Evolutionary conservation across 1,284 basidiomycete genomes (phyloP), one percentile per base, ranked within the genome.

Genomic region (Trametes polyzona): DNA sequence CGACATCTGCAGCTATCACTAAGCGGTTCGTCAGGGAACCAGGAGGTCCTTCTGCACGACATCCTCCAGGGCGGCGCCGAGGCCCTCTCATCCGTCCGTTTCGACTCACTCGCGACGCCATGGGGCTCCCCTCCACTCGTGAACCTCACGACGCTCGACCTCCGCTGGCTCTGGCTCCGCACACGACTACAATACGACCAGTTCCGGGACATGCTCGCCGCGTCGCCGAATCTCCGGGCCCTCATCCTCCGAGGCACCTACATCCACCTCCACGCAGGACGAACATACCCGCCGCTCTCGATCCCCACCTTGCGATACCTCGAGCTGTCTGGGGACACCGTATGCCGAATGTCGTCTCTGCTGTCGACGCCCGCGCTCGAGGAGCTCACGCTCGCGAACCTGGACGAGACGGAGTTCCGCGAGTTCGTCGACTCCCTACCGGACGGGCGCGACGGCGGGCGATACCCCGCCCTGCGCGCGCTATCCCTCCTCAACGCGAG

Each of bases 361-460:
- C 65, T 69, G 32, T 49, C 56, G 10, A 62, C 65, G 26, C 66
- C 65, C 12, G 57, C 51, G 21, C 62, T 69, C 30, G 52, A 64
- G 42, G 63, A 63, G 43, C 63, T 68, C 27, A 54, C 65, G 30
- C 67, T 69, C 39, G 68, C 64, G 49, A 69, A 69, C 52, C 64
- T 69, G 21, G 68, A 69, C 58, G 67, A 69, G 53, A 63, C 65
- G 50, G 68, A 69, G 58, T 69, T 67, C 54, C 67, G 68, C 55
- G 68, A 68, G 46, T 64, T 69, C 47, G 65, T 68, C 40, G 58
- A 59, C 32, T 67, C 58, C 26, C 64, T 68, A 21, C 61, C 65
- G 27, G 30, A 41, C 32, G 54, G 40, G 24, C 41, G 55, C 33
- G 53, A 35, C 29, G 52, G 49, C 23, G 40, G 35, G 19, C 61